phyloP scores from a whole-genome alignment of 495 filamentous ascomycete genomes.

The Xylaria nigripes region DNA sequence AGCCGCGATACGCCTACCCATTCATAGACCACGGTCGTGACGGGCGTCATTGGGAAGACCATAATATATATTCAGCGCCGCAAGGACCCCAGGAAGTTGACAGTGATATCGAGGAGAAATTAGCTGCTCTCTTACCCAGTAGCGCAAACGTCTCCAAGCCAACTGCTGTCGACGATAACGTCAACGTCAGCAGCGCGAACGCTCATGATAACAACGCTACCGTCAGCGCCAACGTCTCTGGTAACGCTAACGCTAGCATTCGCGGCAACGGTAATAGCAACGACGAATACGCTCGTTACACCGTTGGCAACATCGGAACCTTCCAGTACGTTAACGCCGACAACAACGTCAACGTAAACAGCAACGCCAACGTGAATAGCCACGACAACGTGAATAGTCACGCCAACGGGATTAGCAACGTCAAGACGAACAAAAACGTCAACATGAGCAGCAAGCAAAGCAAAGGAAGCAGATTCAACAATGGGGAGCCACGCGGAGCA shows the following conservation, averaged over 20 bases:
- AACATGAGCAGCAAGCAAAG: too few species aligned
- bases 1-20: constrained; percentile 1
- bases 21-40: constrained; percentile 1
- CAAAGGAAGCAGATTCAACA: too few species aligned
- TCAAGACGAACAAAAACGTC: background rate
- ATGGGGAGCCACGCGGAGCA: background rate
- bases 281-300: background rate
- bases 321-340: background rate
- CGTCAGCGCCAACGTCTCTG: background rate
- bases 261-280: background rate
- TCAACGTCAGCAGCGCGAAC: background rate
- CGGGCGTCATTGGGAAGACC: background rate
- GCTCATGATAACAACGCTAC: background rate
- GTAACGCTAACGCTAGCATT: background rate
- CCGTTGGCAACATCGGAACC: background rate
- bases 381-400: background rate
- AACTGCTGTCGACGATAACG: background rate
- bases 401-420: background rate
- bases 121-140: too few species aligned
- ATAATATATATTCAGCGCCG: too few species aligned
- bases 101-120: too few species aligned
- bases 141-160: too few species aligned
- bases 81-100: too few species aligned
- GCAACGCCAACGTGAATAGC: background rate
- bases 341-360: background rate